Evolutionary conservation across 2,329 filamentous ascomycete species (phyloP), one percentile per base, ranked within the genome.

Genomic region (Phyllosticta citriasiana): DNA sequence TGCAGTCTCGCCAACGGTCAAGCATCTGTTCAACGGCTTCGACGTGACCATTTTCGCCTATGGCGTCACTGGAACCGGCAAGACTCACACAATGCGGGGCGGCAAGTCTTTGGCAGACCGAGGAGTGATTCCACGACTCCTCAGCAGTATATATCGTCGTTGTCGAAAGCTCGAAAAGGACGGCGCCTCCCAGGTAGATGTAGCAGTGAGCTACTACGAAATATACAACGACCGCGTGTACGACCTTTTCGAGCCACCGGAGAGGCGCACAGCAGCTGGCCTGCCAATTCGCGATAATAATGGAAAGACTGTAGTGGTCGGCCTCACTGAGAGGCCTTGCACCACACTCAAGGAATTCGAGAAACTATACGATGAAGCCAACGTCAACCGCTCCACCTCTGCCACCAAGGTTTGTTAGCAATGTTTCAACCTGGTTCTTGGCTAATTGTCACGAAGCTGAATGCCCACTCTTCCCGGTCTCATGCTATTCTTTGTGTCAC

Each of bases 181-280:
- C 69, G 89, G 86, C 10, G 78, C 84, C 57, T 92, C 87, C 0
- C 80, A 78, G 1, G 89, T 95, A 24, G 78, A 84, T 8, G 89
- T 96, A 16, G 80, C 84, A 12, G 81, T 97, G 69, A 92, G 89
- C 27, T 97, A 97, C 76, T 96, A 96, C 76, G 92, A 97, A 73
- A 96, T 97, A 66, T 97, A 97, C 76, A 96, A 95, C 73, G 92
- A 97, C 78, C 93, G 93, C 72, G 91, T 96, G 22, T 96, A 87
- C 69, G 92, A 97, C 72, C 79, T 97, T 33, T 90, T 97, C 66
- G 89, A 96, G 72, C 80, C 91, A 0, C 88, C 87, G 0, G 92
- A 97, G 73, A 95, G 91, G 77, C 88, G 94, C 57, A 91, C 88
- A 0, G 79, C 89, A 1, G 83, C 88, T 0, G 92, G 92, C 0